Conservation (phyloP, 805 yeast species). For the Starmera quercuum region DNA sequence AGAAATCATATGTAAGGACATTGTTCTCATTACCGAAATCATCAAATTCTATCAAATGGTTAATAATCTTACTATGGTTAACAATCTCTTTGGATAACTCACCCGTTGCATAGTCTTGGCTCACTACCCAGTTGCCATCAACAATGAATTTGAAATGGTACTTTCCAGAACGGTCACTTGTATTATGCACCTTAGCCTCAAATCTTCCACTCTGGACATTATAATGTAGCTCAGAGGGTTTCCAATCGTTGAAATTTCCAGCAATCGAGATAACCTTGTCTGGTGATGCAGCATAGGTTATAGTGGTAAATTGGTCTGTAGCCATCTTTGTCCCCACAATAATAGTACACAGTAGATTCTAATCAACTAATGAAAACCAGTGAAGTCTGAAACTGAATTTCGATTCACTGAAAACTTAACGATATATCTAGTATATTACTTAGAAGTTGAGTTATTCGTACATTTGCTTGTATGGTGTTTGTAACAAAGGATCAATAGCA, state of each 20-base stretch:
- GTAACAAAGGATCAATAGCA: too few relatives aligned
- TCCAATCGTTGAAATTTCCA: constrained; percentile 30
- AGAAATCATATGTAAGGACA: constrained; percentile 18
- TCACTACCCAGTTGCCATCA: constrained; percentile 12
- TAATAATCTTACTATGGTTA: too few relatives aligned
- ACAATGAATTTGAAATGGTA: constrained; percentile 19
- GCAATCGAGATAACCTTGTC: constrained; percentile 23
- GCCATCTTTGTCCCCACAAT: constrained; percentile 6
- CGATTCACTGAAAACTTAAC: too few relatives aligned
- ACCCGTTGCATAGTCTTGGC: constrained; percentile 15
- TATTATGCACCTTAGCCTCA: constrained; percentile 9
- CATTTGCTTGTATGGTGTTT: too few relatives aligned
- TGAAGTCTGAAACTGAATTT: too few relatives aligned
- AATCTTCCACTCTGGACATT: constrained; percentile 2
- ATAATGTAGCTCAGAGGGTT: constrained; percentile 10
- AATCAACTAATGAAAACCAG: too few relatives aligned
- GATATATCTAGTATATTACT: too few relatives aligned
- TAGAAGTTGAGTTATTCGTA: too few relatives aligned
- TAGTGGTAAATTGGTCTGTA: constrained; percentile 12
- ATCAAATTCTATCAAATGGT: constrained; percentile 24
- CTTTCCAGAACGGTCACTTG: constrained; percentile 10
- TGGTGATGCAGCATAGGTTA: constrained; percentile 7
- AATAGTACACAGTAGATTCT: too few relatives aligned
- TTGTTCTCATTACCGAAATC: constrained; percentile 30
- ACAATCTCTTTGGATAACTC: constrained; percentile 7